A percentile compares a stretch with the other conserved stretches of the same genome.
Conservation (phyloP, 2,329 filamentous ascomycete species). For the Dactylellina drechsleri region DNA sequence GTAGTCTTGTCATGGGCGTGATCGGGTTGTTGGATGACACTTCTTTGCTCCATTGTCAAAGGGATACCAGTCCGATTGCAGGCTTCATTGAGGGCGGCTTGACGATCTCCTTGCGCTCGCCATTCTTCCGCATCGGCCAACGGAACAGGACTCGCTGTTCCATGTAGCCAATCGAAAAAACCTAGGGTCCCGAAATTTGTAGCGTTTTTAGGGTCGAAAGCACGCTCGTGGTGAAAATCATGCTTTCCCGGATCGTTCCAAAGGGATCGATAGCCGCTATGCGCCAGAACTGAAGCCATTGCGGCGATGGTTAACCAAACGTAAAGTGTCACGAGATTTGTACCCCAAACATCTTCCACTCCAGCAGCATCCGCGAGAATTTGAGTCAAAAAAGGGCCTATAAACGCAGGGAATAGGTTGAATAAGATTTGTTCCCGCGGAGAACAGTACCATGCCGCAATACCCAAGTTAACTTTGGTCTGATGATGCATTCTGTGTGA, state of each 20-base stretch:
- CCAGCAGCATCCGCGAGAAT: slow-evolving; percentile 17
- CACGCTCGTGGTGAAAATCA: slow-evolving; percentile 30
- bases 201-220: slow-evolving; percentile 21
- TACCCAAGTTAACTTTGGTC: slow-evolving; percentile 22
- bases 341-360: slow-evolving; percentile 15
- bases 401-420: slow-evolving; percentile 18
- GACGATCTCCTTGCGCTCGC: slow-evolving; percentile 18
- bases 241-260: slow-evolving; percentile 30
- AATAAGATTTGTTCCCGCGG: slow-evolving; percentile 29
- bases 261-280: slow-evolving; percentile 18
- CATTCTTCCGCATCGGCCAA: slow-evolving; percentile 20
- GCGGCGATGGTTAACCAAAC: slow-evolving; percentile 26
- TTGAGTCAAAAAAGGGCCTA: slow-evolving; percentile 14
- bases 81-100: slow-evolving; percentile 21
- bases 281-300: slow-evolving; percentile 18
- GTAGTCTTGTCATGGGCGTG: slow-evolving; percentile 11
- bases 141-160: slow-evolving; percentile 19
- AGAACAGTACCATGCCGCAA: slow-evolving; percentile 28
- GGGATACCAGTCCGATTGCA: slow-evolving; percentile 15
- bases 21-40: slow-evolving; percentile 18
- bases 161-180: slow-evolving; percentile 25
- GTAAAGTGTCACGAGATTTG: slow-evolving; percentile 17
- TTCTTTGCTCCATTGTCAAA: slow-evolving; percentile 16
- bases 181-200: slow-evolving; percentile 20
- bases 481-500: slow-evolving; percentile 24